phyloP scores from a whole-genome alignment of 306 rosid genomes.

The Vicia faba region DNA sequence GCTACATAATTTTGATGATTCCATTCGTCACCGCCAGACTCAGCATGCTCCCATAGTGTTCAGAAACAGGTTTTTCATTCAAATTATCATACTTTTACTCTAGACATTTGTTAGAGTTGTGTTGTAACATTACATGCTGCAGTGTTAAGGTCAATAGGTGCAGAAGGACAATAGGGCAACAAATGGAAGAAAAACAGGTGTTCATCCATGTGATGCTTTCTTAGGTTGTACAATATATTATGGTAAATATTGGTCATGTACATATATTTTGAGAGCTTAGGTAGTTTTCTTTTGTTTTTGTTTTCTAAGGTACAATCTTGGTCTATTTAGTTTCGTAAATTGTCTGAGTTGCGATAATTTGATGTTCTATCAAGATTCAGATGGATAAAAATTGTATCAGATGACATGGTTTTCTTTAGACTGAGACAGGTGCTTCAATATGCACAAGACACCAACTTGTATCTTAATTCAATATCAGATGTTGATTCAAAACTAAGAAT shows the following conservation, averaged over 20 bases:
- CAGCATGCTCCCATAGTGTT: constrained; percentile 35
- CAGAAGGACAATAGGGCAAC: constrained; percentile 24
- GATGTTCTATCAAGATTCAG: neutral
- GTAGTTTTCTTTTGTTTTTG: constrained; percentile 12
- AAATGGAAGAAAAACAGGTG: neutral
- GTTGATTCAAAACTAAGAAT: constrained; percentile 25
- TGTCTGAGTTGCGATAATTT: constrained; percentile 8
- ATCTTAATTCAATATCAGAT: constrained; percentile 37
- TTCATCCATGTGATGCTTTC: constrained; percentile 2
- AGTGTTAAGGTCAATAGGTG: constrained; percentile 37
- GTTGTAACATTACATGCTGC: constrained; percentile 36
- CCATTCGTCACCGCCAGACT: constrained; percentile 46
- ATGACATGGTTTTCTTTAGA: neutral
- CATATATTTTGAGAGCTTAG: constrained; percentile 37
- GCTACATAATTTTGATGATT: constrained; percentile 43
- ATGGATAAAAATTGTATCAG: constrained; percentile 1
- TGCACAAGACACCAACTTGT: neutral
- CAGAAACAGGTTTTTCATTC: constrained; percentile 18
- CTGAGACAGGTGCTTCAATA: neutral
- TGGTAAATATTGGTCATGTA: constrained; percentile 38
- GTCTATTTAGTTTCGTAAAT: constrained; percentile 30
- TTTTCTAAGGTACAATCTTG: neutral
- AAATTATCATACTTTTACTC: constrained; percentile 22
- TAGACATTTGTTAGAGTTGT: constrained; percentile 23
- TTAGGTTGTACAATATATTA: constrained; percentile 30